Percentiles rank a stretch among this genome's conserved stretches.
Conservation (phyloP, 331 rosid genomes). For the Rhamnella rubrinervis region DNA sequence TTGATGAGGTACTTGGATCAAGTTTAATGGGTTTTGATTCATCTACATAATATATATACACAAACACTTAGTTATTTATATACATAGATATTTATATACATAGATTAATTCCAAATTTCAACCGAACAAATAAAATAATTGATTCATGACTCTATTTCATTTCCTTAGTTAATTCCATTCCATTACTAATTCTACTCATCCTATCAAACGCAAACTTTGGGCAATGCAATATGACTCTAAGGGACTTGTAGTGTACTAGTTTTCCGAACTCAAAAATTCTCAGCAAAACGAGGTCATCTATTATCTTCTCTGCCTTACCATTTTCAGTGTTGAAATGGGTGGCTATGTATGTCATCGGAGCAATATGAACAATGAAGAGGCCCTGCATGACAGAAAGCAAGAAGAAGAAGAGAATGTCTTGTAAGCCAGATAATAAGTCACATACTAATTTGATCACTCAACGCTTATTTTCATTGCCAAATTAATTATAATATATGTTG, state of each 20-base stretch:
- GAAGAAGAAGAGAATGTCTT: conserved; percentile 19
- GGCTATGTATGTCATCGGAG: conserved; percentile 21
- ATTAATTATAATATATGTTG: neutral
- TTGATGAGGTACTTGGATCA: conserved; percentile 30
- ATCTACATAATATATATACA: too few species aligned
- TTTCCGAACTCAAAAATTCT: too few species aligned
- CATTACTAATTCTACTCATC: too few species aligned
- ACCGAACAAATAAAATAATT: too few species aligned
- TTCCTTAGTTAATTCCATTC: too few species aligned
- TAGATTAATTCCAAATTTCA: too few species aligned
- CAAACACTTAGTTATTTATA: too few species aligned
- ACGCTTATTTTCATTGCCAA: neutral
- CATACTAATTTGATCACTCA: neutral
- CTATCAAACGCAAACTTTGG: too few species aligned
- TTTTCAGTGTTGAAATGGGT: conserved; percentile 36
- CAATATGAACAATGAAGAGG: neutral
- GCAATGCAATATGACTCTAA: too few species aligned
- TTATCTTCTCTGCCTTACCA: neutral
- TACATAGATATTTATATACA: too few species aligned
- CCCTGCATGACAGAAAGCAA: neutral
- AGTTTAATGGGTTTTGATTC: neutral
- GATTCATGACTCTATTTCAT: too few species aligned
- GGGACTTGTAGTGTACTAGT: too few species aligned
- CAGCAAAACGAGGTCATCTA: neutral
- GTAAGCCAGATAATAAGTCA: conserved; percentile 25